Base-by-base conservation (phyloP, 495 filamentous ascomycete genomes). In the Neurospora sp. region DNA sequence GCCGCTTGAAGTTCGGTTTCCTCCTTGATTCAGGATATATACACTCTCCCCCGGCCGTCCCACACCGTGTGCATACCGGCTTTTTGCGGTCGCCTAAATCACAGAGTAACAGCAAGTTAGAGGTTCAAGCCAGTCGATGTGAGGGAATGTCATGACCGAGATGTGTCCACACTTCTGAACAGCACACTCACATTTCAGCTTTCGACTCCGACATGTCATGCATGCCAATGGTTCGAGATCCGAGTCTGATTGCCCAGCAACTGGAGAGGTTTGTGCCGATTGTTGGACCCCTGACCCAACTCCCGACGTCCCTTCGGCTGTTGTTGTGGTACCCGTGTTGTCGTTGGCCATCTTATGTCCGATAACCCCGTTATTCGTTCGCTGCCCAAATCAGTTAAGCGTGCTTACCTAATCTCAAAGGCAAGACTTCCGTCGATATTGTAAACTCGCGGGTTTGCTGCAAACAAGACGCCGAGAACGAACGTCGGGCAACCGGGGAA, bases 1-100 rank as follows among this genome's bases (percentile, higher is more conserved):
- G 89, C 75, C 93, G 85, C 84, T 94, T 96, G n/a, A 92, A 92
- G 37, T 93, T 91, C 73, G 93, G 94, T 83, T 94, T 96, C 83
- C 92, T 90, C 76, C 93, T 87, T 69, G 91, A 90, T 80, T 95
- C 93, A 77, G 94, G 93, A 77, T 94, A 96, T 7, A 89, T 82
- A 81, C 93, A 96, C 70, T 91, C 90, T 81, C 90, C 88, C 46
- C 88, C 86, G 39, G 92, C 77, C 73, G 90, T 86, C 35, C 87
- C 86, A 78, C 93, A 96, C 14, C 92, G 93, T 35, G 88, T 87
- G 78, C 93, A 96, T 41, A 87, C 89, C 4, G 93, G 93, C 74
- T 85, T 87, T 42, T 79, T 85, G 23, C 89, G 87, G 79, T 92
- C 91, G 76, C 79, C 79, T 81, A 70, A 4, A 12, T 42, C 20